Evolutionary conservation across 371 early-diverging fungal genomes (phyloP).

Genomic region (Phascolomyces articulosus): DNA sequence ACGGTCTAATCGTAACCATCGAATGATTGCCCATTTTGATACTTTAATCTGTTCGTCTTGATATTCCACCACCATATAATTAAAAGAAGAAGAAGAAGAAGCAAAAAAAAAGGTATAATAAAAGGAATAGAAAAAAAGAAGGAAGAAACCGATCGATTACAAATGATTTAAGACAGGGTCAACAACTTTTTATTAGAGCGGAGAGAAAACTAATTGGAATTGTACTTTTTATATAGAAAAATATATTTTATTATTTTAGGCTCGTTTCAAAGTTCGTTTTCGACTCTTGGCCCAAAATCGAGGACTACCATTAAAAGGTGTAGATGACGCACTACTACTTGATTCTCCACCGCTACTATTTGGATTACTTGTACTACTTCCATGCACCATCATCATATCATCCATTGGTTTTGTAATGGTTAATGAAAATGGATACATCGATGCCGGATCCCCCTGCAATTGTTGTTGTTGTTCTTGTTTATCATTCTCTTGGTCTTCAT

Average conservation of each 20-base stretch:
- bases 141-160: neutral
- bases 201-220: neutral
- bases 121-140: neutral
- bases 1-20: slow-evolving; percentile 52
- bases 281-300: slow-evolving; percentile 16
- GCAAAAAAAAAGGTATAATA: neutral
- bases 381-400: neutral
- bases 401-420: neutral
- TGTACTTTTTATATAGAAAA: too few relatives aligned
- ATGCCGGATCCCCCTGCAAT: neutral
- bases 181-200: neutral
- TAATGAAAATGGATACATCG: neutral
- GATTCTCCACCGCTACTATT: slow-evolving; percentile 9
- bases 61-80: slow-evolving; percentile 5
- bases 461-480: neutral
- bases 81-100: neutral
- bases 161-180: neutral
- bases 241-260: neutral
- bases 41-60: slow-evolving; percentile 21
- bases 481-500: too few relatives aligned
- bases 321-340: slow-evolving; percentile 15
- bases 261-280: slow-evolving; percentile 7
- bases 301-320: slow-evolving; percentile 21
- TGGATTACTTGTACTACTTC: slow-evolving; percentile 7
- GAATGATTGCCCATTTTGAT: slow-evolving; percentile 32